Evolutionary conservation across 768 basidiomycete genomes (phyloP), one percentile per base, ranked within the genome.

Genomic region (Piloderma croceum): DNA sequence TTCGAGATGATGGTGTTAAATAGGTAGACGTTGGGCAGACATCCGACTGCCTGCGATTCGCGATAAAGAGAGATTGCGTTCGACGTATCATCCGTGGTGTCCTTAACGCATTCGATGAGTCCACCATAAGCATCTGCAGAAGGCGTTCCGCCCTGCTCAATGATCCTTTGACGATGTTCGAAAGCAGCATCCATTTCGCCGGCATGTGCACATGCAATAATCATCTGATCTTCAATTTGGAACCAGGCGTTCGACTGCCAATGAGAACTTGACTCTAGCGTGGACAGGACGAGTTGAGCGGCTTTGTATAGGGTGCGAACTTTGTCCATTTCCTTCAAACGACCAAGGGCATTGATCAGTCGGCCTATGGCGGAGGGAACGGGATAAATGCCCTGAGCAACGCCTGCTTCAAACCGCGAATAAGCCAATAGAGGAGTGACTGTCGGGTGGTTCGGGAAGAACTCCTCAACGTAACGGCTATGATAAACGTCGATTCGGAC

Each of bases 1-100:
- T 94, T 93, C 47, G 89, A 91, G 63, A 99, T 97, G 65, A 93
- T 84, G 51, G 90, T 97, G 69, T 99, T 98, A 71, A 86, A 99
- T 27, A 99, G 76, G 64, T 84, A 99, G 34, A 83, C 71, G 54
- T 89, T 92, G 12, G 90, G 84, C 23, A 54, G 49, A 27, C 94
- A 86, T 7, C 80, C 79, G 20, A 77, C 74, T 32, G 65, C 60
- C 45, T 80, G 73, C 17, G 84, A 73, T 60, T 99, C 93, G 21
- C 81, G 66, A 67, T 83, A 98, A 22, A 97, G 74, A 22, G 79
- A 73, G 61, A 91, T 68, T 0, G 91, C 93, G 47, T 91, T 88
- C 3, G 81, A 74, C 0, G 91, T 84, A 52, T 98, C 94, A 60
- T 98, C 94, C 9, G 96, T 98, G 17, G 94, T 96, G 49, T 97